These are phyloP conservation scores for Maudiozyma serrabonitensis DNA, from an alignment of 805 yeast genomes.

Conservation along the genomic window DNA sequence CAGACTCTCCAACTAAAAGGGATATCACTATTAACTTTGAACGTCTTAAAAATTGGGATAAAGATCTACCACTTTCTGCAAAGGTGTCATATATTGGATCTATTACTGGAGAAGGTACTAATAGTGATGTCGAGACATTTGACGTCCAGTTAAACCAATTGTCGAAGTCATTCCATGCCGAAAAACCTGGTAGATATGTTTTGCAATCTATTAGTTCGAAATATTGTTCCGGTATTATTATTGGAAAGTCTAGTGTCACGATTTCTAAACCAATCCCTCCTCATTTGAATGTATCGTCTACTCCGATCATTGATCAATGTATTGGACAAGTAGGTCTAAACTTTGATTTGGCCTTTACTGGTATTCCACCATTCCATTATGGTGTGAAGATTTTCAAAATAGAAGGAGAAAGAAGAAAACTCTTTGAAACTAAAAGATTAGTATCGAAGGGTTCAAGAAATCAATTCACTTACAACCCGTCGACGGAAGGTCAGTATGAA, in stretches of 20 bases:
- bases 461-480: conserved; percentile 64
- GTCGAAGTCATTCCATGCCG: conserved; percentile 31
- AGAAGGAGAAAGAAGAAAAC: conserved; percentile 25
- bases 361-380: conserved; percentile 75
- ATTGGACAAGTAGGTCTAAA: conserved; percentile 84
- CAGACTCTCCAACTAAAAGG: conserved; percentile 32
- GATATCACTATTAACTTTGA: conserved; percentile 29
- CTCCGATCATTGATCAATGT: conserved; percentile 70
- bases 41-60: conserved; percentile 12
- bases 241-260: conserved; percentile 43
- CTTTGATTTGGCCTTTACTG: conserved; percentile 58
- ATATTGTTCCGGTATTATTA: conserved; percentile 57
- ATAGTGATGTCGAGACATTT: conserved; percentile 15
- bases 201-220: conserved; percentile 46
- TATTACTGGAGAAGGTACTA: conserved; percentile 11
- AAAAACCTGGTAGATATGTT: conserved; percentile 57
- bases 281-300: conserved; percentile 32
- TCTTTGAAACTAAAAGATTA: conserved; percentile 30
- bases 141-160: conserved; percentile 12
- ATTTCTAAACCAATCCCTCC: conserved; percentile 55
- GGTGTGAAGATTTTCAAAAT: conserved; percentile 51
- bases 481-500: conserved; percentile 69
- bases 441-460: conserved; percentile 37
- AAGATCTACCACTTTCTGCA: conserved; percentile 30
- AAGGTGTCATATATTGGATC: conserved; percentile 27